Base-by-base conservation (phyloP, 2,329 filamentous ascomycete species). In the Paramyrothecium sp. region DNA sequence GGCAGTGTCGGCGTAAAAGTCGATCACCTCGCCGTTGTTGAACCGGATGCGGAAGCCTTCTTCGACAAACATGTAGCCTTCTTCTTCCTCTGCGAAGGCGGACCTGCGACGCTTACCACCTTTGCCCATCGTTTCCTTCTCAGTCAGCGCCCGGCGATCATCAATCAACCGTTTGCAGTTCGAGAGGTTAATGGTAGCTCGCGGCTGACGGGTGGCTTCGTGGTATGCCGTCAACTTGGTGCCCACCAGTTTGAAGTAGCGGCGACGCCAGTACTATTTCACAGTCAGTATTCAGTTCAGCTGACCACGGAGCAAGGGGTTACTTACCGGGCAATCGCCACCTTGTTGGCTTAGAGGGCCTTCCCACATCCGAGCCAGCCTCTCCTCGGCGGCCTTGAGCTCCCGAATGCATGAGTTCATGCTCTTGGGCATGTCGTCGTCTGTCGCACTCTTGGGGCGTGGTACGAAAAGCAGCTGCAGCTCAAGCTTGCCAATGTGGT, bases 11-110 rank as follows among this genome's bases (percentile, higher is more conserved):
- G 94, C 95, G 70, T 99, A 98, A 73, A 98, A 98, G 79, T 98
- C 94, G 70, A 99, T 99, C 61, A 97, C 88, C 76, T 99, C 95
- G 60, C 95, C 95, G 69, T 99, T 99, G 71, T 91, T 96, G 76
- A 99, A 99, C 57, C 94, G 92, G 71, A 99, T 96, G 46, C 95
- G 91, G 88, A 99, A 99, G 3, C 95, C 95, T 72, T 99, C 95
- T 73, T 99, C 95, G 54, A 99, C 94, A 72, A 99, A 99, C 90
- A 97, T 97, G 80, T 99, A 99, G 47, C 95, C 95, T 71, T 99
- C 95, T 75, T 99, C 95, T 63, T 99, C 95, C 74, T 98, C 95
- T 2, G 94, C 93, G 73, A 99, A 99, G 12, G 91, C 95, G 34
- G 93, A 97, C 73, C 96, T 92, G 56, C 95, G 89, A 48, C 95